A percentile compares a stretch with the other conserved stretches of the same genome.
phyloP scores from a whole-genome alignment of 805 yeast species.

The Yamadazyma olivae region DNA sequence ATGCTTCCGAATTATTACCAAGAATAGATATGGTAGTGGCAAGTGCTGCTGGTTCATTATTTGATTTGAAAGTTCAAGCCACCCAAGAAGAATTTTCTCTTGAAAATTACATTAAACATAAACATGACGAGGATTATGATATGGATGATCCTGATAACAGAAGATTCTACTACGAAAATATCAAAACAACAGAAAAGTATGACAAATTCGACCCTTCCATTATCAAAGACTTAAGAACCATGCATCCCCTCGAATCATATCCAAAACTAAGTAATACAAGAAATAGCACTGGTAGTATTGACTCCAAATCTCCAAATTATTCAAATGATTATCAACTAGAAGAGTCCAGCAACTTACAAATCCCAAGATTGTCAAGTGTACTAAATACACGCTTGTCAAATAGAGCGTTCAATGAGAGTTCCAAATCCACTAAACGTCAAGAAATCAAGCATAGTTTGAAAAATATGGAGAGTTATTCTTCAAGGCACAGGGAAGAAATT shows the following conservation, averaged over 20 bases:
- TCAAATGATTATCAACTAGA: not conserved
- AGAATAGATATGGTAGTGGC: slow-evolving; percentile 44
- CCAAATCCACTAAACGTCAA: slow-evolving; percentile 21
- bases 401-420: not conserved
- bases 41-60: slow-evolving; percentile 44
- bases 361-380: not conserved
- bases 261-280: too few species aligned
- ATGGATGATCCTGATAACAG: not conserved
- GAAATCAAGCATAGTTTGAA: slow-evolving; percentile 15
- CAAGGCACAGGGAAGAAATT: slow-evolving; percentile 15
- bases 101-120: not conserved
- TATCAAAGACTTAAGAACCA: not conserved
- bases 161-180: slow-evolving; percentile 4
- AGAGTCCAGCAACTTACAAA: not conserved
- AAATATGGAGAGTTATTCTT: slow-evolving; percentile 17
- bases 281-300: too few species aligned
- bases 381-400: not conserved
- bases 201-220: slow-evolving; percentile 1
- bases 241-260: too few species aligned
- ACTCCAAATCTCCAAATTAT: too few species aligned
- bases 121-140: not conserved
- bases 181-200: not conserved
- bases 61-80: slow-evolving; percentile 34
- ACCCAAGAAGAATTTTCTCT: slow-evolving; percentile 27
- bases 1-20: slow-evolving; percentile 35